These are phyloP conservation scores for Nidularia pulvinata DNA, from an alignment of 768 basidiomycete genomes.

Conservation along the genomic window DNA sequence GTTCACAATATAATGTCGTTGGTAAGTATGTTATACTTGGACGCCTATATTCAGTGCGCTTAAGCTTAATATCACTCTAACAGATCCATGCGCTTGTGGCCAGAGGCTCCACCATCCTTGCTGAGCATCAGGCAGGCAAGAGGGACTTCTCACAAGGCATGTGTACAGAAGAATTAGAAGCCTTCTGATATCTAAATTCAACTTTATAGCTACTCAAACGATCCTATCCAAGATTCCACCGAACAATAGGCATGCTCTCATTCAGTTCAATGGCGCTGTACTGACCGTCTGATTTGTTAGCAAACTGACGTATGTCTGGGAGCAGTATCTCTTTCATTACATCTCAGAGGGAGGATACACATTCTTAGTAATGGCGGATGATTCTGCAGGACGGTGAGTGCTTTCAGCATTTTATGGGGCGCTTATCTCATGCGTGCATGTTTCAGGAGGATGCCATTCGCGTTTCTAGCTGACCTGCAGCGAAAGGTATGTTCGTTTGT, in stretches of 20 bases:
- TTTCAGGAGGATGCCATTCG: constrained; percentile 86
- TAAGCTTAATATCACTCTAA: neutral
- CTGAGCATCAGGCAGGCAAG: constrained; percentile 79
- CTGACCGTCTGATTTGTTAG: constrained; percentile 23
- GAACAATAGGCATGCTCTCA: constrained; percentile 57
- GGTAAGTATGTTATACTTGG: constrained; percentile 10
- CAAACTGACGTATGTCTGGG: constrained; percentile 88
- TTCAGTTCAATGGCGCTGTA: neutral
- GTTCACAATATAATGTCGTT: constrained; percentile 22
- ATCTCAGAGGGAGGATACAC: constrained; percentile 86
- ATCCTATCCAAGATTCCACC: constrained; percentile 97
- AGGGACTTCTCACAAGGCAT: constrained; percentile 90
- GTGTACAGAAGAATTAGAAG: constrained; percentile 7
- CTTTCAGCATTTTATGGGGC: neutral
- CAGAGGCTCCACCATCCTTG: constrained; percentile 76
- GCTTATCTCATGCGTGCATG: neutral
- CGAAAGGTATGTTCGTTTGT: constrained; percentile 48
- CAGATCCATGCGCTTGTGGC: constrained; percentile 89
- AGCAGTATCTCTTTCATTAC: constrained; percentile 94
- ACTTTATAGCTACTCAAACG: constrained; percentile 67
- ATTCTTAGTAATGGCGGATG: constrained; percentile 95
- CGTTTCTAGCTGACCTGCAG: constrained; percentile 88
- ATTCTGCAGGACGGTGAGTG: constrained; percentile 81
- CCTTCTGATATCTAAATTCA: neutral
- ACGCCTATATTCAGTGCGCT: neutral